These are phyloP conservation scores for Suillus subluteus DNA, from an alignment of 768 basidiomycete genomes.

Conservation along the genomic window DNA sequence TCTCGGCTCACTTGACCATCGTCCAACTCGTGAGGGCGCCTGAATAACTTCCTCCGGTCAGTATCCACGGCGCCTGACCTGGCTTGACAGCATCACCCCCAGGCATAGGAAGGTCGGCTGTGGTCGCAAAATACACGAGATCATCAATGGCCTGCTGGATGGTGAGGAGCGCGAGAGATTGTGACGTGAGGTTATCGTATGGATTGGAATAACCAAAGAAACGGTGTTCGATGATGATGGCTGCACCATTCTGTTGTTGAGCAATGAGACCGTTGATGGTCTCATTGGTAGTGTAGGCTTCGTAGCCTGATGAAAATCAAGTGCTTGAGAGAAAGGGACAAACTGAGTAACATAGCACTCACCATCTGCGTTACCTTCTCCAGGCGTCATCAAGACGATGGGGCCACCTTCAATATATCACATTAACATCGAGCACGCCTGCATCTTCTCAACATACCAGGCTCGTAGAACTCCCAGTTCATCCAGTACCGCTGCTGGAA, in stretches of 20 bases:
- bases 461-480: conserved; percentile 66
- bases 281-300: conserved; percentile 62
- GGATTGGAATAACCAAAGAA: conserved; percentile 82
- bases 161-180: conserved; percentile 62
- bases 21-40: conserved; percentile 61
- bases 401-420: conserved; percentile 24
- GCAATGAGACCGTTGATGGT: conserved; percentile 69
- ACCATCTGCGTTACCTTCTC: conserved; percentile 60
- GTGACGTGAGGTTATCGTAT: conserved; percentile 56
- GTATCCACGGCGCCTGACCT: conserved; percentile 46
- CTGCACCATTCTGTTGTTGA: conserved; percentile 64
- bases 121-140: conserved; percentile 69
- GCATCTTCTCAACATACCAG: conserved; percentile 33
- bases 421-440: background rate
- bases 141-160: conserved; percentile 79
- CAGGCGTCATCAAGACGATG: conserved; percentile 51
- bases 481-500: conserved; percentile 79
- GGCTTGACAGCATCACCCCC: conserved; percentile 65
- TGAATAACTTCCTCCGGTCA: conserved; percentile 47
- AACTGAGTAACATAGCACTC: background rate
- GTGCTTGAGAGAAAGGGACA: background rate
- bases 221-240: conserved; percentile 70
- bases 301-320: conserved; percentile 28
- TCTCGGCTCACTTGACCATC: conserved; percentile 60
- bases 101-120: conserved; percentile 68